Base-by-base conservation (phyloP, 768 basidiomycete genomes). In the Auricularia sp. region DNA sequence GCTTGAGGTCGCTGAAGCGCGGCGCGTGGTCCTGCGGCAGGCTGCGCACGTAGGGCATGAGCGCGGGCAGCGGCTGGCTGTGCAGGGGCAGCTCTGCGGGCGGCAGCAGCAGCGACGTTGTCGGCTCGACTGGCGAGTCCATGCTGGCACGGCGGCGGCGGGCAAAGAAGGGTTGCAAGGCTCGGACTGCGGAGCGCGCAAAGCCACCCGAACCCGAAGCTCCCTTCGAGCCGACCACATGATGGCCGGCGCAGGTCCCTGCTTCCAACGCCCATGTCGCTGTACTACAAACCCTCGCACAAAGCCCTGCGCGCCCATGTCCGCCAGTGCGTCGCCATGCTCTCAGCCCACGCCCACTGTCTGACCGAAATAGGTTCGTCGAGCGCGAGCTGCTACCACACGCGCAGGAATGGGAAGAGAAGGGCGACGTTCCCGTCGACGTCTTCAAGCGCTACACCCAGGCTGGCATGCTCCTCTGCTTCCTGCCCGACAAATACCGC, bases 321-420 rank as follows among this genome's bases (percentile, higher is more conserved):
- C 3, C 47, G 47, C 16, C 47, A 51, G 16, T 10, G 47, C 8
- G 47, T 51, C 47, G 10, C 18, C 6, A 6, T 51, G 47, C 18
- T 11, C 16, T 18, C 36, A 18, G 21, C 3, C 36, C 11, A 11
- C 64, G 54, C 23, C 56, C 11, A 12, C 23, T 36, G 21, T 23
- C 42, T n/a, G 39, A 53, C 16, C 64, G 64, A 33, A 42, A 42
- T 14, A 43, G 58, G 3, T 67, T 61, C 29, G 23, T 66, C 4
- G 66, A 67, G 35, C 43, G 29, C n/a, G 60, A 67, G 43, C 35
- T 67, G 7, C 64, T 67, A 4, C 66, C 66, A 4, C 56, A 61
- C 51, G 66, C 64, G 8, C 44, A 64, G 23, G 47, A 44, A 64
- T 67, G 66, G 66, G 66, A 67, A 54, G 56, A 64, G 36, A 53